A percentile compares a stretch with the other conserved stretches of the same genome.
phyloP scores from a whole-genome alignment of 2,329 filamentous ascomycete species.

The Phialophora verrucosa region DNA sequence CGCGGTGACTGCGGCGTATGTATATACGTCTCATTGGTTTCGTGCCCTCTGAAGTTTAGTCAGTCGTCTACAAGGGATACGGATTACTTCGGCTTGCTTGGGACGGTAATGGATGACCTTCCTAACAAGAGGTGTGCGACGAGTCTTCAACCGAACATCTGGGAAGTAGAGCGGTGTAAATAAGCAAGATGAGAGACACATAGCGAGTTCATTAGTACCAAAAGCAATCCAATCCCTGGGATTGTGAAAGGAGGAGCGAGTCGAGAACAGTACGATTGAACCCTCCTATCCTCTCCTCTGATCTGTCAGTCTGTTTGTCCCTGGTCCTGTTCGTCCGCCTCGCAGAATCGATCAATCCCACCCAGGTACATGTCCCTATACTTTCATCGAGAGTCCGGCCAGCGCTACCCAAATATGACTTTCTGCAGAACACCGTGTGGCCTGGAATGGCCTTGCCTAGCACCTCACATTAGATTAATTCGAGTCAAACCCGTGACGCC shows the following conservation, averaged over 20 bases:
- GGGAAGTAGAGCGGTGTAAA: no score
- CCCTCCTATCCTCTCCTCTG: not conserved
- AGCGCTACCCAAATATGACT: constrained; percentile 1
- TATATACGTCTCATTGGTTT: no score
- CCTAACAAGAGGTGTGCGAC: not conserved
- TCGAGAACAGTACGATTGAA: not conserved
- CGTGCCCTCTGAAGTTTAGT: not conserved
- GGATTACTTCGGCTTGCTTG: not conserved
- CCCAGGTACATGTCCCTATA: not conserved
- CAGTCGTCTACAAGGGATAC: no score
- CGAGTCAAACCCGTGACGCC: not conserved
- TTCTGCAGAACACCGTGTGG: not conserved
- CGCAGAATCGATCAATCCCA: not conserved
- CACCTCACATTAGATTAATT: not conserved
- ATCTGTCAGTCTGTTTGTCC: not conserved
- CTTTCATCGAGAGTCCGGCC: not conserved
- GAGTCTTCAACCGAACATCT: not conserved
- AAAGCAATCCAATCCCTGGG: no score
- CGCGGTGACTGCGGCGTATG: not conserved
- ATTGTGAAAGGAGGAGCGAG: not conserved
- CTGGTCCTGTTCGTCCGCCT: not conserved
- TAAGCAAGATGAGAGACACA: no score
- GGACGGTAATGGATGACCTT: not conserved
- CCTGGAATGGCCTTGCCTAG: no score
- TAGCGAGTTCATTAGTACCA: no score